These are phyloP conservation scores for Apophysomyces trapeziformis DNA, from an alignment of 371 early-diverging fungal genomes.

Conservation along the genomic window DNA sequence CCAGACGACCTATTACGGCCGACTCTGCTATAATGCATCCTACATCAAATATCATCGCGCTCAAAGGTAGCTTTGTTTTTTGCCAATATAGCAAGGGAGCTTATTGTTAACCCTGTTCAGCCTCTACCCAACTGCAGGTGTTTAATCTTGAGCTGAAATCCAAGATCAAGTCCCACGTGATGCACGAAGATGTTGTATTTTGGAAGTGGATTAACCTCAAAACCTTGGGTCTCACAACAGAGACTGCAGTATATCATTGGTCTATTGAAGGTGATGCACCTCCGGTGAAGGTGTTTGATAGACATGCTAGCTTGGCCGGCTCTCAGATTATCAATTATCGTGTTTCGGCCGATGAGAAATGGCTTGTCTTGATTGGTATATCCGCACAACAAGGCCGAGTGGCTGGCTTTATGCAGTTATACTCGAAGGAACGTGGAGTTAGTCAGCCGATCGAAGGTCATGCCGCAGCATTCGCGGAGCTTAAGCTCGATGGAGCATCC, in stretches of 20 bases:
- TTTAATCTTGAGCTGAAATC: conserved; percentile 95
- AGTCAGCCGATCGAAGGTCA: conserved; percentile 97
- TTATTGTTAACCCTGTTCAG: conserved; percentile 46
- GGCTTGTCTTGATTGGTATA: conserved; percentile 95
- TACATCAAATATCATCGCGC: conserved; percentile 87
- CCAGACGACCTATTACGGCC: conserved; percentile 93
- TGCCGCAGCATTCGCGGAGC: conserved; percentile 93
- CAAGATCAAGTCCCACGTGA: conserved; percentile 91
- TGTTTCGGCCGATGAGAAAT: conserved; percentile 87
- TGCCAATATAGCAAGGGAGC: background rate
- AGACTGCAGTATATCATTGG: conserved; percentile 93
- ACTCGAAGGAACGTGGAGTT: conserved; percentile 89
- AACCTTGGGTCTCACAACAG: conserved; percentile 91
- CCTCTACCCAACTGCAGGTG: conserved; percentile 91
- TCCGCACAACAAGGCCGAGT: conserved; percentile 91
- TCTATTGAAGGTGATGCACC: conserved; percentile 89
- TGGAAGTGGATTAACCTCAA: conserved; percentile 95
- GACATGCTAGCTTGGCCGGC: conserved; percentile 80
- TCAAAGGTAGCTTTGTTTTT: conserved; percentile 74
- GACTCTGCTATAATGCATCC: conserved; percentile 99
- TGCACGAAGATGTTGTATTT: conserved; percentile 94
- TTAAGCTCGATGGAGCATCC: conserved; percentile 77
- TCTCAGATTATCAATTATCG: conserved; percentile 96
- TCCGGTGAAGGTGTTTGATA: conserved; percentile 92
- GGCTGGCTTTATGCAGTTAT: conserved; percentile 95